Evolutionary conservation across 1,284 basidiomycete species (phyloP).

Genomic region (Crucibulum parvulum): DNA sequence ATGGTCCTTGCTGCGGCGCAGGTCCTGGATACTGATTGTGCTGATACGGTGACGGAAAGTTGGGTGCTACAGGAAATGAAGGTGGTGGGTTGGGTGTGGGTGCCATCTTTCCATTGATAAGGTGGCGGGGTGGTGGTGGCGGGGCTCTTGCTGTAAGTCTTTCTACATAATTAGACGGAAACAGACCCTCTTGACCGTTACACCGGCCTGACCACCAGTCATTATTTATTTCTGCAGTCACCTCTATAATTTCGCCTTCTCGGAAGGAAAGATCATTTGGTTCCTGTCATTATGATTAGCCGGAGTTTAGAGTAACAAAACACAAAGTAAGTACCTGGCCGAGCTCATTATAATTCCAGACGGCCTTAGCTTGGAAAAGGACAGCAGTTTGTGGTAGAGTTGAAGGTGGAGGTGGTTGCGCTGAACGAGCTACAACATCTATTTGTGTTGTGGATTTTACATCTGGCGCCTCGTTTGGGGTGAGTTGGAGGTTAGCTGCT

Average conservation of each 20-base stretch:
- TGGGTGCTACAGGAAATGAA: constrained; percentile 5
- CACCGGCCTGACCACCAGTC: constrained; percentile 73
- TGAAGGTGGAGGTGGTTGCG: constrained; percentile 24
- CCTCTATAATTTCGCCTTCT: constrained; percentile 63
- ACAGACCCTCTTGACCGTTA: constrained; percentile 65
- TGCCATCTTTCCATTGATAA: background rate
- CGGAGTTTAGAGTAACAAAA: constrained; percentile 5
- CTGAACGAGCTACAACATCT: no score
- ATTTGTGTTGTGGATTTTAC: no score
- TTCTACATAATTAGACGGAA: constrained; percentile 51
- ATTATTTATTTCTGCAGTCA: constrained; percentile 62
- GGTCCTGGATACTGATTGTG: no score
- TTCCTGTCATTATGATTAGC: constrained; percentile 46
- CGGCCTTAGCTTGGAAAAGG: constrained; percentile 54
- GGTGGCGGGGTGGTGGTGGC: constrained; percentile 16
- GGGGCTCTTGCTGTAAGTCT: constrained; percentile 19
- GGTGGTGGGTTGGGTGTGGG: background rate
- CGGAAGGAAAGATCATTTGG: constrained; percentile 65
- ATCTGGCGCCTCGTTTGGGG: no score
- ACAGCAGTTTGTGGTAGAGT: constrained; percentile 11
- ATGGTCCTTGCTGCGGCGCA: constrained; percentile 12
- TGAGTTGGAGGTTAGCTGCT: no score
- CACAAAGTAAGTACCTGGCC: constrained; percentile 43
- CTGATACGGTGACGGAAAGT: constrained; percentile 6
- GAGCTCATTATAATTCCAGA: constrained; percentile 73